Evolutionary conservation across 306 rosid genomes (phyloP).

Genomic region (Pyrus communis): DNA sequence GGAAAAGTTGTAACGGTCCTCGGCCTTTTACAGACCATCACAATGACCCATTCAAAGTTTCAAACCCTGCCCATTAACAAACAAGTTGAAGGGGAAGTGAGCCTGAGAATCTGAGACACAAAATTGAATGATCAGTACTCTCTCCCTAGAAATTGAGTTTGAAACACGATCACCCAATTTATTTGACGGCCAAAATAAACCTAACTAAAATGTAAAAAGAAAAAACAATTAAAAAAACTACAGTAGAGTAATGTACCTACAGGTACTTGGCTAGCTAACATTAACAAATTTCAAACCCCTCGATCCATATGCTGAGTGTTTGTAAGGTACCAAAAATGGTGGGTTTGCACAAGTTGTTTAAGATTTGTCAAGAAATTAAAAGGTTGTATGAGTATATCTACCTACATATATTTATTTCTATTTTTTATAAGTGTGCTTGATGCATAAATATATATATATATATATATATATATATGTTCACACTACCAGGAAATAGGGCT

Average conservation of each 20-base stretch:
- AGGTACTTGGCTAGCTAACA: background rate
- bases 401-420: too few relatives aligned
- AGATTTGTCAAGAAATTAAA: background rate
- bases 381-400: too few relatives aligned
- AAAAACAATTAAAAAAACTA: background rate
- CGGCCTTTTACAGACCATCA: slow-evolving; percentile 21
- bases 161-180: background rate
- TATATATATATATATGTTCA: too few relatives aligned
- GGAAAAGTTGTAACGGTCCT: slow-evolving; percentile 21
- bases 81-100: slow-evolving; percentile 15
- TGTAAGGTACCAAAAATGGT: background rate
- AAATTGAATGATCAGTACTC: background rate
- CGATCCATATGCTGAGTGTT: background rate
- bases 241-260: background rate
- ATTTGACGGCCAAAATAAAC: slow-evolving; percentile 16
- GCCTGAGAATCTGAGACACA: slow-evolving; percentile 7
- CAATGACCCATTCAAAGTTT: slow-evolving; percentile 14
- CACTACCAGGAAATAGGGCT: too few relatives aligned
- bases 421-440: too few relatives aligned
- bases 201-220: background rate
- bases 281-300: background rate
- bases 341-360: background rate
- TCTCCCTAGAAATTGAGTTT: slow-evolving; percentile 11
- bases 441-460: too few relatives aligned
- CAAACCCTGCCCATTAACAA: slow-evolving; percentile 12